Base-by-base conservation (phyloP, 352 stramenopile genomes). In the Globisporangium nagaii region DNA sequence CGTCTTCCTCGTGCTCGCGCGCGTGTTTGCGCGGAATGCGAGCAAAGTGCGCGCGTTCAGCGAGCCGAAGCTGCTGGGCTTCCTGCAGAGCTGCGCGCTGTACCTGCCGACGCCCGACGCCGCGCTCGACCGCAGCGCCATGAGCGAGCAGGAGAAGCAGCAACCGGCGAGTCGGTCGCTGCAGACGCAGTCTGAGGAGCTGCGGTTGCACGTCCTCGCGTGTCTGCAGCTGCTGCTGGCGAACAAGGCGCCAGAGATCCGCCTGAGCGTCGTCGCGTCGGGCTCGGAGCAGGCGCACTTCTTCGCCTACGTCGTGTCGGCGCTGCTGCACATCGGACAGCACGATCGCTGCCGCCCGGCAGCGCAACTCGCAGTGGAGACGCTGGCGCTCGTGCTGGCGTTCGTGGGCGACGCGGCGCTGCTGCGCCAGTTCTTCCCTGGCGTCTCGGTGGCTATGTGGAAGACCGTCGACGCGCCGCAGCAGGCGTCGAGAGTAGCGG, bases 391-490 rank as follows among this genome's bases (percentile, higher is more conserved):
- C 20, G 64, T 83, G 10, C 4, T 83, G 30, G 19, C 65, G 13
- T 77, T 77, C 5, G 44, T 87, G 31, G 56, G 66, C 15, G 63
- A 86, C 31, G 41, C 71, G 7, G 10, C 56, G 2, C 62, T 63
- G 10, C 60, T 90, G 43, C 68, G 78, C 0, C 76, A 87, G 62
- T 87, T 90, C 56, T 79, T 93, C 27, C 83, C 83, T 7, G 85
- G 85, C 20, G 53, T 93, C 42, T 66, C 68, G 9, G 66, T 78
- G 34, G 68, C 75, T 4, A 70, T 92, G 55, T 92, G 75, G 70
- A 84, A 82, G 45, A 65, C 67, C 32, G 63, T 84, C 1, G 80
- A 84, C 27, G 72, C 77, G n/a, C 79, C 80, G 20, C 69, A 86
- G 37, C 77, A 89, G 56, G 51, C 73, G 11, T 90, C 82, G 1